Conservation (phyloP, 106 monocot species). For the Chionographis japonica region DNA sequence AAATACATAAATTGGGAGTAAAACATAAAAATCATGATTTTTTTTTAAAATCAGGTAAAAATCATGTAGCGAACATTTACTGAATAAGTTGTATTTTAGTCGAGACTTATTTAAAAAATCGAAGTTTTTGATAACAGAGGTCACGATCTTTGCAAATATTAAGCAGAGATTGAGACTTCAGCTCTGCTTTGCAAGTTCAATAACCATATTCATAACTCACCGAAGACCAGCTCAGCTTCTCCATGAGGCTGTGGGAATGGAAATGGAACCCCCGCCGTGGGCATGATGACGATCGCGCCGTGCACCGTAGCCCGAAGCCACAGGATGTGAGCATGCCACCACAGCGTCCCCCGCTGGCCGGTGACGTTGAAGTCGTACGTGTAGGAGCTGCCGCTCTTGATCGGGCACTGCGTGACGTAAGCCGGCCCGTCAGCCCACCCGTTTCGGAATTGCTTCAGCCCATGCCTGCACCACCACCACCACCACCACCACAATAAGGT, state of each 20-base stretch:
- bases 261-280: constrained; percentile 27
- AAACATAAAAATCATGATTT: too few relatives aligned
- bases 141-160: too few relatives aligned
- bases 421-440: constrained; percentile 55
- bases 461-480: constrained; percentile 23
- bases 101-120: too few relatives aligned
- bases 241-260: constrained; percentile 28
- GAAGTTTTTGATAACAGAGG: too few relatives aligned
- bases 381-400: constrained; percentile 32
- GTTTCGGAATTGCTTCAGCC: constrained; percentile 44
- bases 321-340: constrained; percentile 59
- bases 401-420: constrained; percentile 47
- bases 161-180: not conserved
- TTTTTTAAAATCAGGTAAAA: too few relatives aligned
- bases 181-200: too few relatives aligned
- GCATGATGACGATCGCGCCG: constrained; percentile 51
- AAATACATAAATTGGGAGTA: too few relatives aligned
- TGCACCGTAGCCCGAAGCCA: constrained; percentile 57
- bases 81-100: too few relatives aligned
- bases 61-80: too few relatives aligned
- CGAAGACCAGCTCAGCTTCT: constrained; percentile 33
- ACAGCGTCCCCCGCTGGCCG: constrained; percentile 39
- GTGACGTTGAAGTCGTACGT: constrained; percentile 34
- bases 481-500: too few relatives aligned
- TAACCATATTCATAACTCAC: too few relatives aligned